Evolutionary conservation across 192 early-diverging fungal genomes (phyloP).

Genomic region (Podila horticola): DNA sequence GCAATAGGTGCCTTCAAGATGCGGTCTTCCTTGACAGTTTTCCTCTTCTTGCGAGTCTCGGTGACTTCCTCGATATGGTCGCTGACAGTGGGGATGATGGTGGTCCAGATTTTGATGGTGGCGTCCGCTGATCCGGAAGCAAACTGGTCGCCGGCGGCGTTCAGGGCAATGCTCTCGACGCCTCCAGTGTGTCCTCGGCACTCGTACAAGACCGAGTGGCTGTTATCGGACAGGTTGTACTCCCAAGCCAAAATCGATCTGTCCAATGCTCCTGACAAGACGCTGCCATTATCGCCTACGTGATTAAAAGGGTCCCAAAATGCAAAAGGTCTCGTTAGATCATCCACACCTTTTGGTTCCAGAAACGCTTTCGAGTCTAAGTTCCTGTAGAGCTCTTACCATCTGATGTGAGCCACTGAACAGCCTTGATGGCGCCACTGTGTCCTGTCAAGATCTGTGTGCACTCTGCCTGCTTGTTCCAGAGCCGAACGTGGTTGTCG

Average conservation of each 20-base stretch:
- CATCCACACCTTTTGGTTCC: not conserved
- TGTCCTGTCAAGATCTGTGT: conserved; percentile 74
- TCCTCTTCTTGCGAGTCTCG: conserved; percentile 61
- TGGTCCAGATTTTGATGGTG: conserved; percentile 84
- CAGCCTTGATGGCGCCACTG: conserved; percentile 78
- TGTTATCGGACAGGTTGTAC: conserved; percentile 52
- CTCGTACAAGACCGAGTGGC: conserved; percentile 68
- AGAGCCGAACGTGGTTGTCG: conserved; percentile 85
- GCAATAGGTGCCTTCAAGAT: conserved; percentile 54
- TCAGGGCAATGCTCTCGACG: conserved; percentile 80
- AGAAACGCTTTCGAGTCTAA: no score
- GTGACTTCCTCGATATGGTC: conserved; percentile 45
- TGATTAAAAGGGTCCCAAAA: not conserved
- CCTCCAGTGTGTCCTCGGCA: conserved; percentile 84
- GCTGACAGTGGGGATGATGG: conserved; percentile 35
- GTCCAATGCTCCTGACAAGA: conserved; percentile 73
- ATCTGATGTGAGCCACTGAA: conserved; percentile 70
- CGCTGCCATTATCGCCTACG: conserved; percentile 55
- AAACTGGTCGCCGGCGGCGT: conserved; percentile 62
- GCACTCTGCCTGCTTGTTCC: conserved; percentile 81
- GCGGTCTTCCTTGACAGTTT: conserved; percentile 56
- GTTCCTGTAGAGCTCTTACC: conserved; percentile 38
- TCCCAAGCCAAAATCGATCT: conserved; percentile 76
- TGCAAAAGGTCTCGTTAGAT: not conserved
- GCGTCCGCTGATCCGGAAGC: conserved; percentile 82